Conservation (phyloP, 2,329 filamentous ascomycete genomes). For the Zymoseptoria pseudotritici region DNA sequence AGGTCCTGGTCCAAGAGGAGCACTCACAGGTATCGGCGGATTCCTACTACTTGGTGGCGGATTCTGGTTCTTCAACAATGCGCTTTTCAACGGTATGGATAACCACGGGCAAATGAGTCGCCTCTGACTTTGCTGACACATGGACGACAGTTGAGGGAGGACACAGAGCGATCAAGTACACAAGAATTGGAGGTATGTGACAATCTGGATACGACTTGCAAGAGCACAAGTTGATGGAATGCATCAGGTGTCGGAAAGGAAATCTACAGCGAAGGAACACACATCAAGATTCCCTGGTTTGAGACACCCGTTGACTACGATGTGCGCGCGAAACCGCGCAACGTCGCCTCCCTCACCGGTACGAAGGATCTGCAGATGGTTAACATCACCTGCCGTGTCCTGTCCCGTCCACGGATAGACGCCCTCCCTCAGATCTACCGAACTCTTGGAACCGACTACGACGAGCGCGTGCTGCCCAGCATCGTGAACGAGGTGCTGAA, state of each 20-base stretch:
- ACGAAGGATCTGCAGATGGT: constrained; percentile 99
- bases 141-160: constrained; percentile 71
- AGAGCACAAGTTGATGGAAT: neutral
- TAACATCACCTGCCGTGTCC: constrained; percentile 99
- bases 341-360: constrained; percentile 91
- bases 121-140: constrained; percentile 3
- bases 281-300: constrained; percentile 91
- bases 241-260: constrained; percentile 75
- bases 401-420: constrained; percentile 79
- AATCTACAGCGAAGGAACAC: constrained; percentile 95
- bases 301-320: constrained; percentile 95
- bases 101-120: neutral
- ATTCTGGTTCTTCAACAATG: constrained; percentile 51
- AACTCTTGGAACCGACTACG: constrained; percentile 90
- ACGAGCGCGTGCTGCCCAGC: constrained; percentile 93
- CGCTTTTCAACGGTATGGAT: constrained; percentile 58
- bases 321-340: constrained; percentile 93
- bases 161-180: constrained; percentile 98
- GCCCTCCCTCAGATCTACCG: constrained; percentile 95
- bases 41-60: constrained; percentile 50
- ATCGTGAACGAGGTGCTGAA: constrained; percentile 99
- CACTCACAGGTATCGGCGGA: constrained; percentile 48
- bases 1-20: constrained; percentile 42
- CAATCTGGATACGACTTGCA: neutral
- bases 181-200: constrained; percentile 51